Percentiles rank a stretch among this genome's conserved stretches.
Evolutionary conservation across 352 stramenopile genomes (phyloP).

Genomic region (Achlya hypogyna): DNA sequence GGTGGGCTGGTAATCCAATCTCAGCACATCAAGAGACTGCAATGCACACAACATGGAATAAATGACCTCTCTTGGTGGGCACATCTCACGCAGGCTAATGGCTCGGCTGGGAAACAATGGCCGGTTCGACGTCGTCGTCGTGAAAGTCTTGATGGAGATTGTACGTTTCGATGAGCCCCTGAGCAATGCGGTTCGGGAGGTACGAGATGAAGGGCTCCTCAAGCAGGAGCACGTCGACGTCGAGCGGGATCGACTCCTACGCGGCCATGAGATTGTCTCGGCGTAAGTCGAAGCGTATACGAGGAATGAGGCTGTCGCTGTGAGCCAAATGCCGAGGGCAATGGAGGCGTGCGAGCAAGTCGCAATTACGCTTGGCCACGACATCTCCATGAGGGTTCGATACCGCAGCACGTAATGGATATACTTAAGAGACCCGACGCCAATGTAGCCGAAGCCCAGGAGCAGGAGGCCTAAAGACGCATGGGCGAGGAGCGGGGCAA

Average conservation of each 20-base stretch:
- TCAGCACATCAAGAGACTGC: too few relatives aligned
- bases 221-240: constrained; percentile 75
- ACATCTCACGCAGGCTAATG: too few relatives aligned
- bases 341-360: constrained; percentile 73
- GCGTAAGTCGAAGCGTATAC: constrained; percentile 25
- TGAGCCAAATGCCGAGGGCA: constrained; percentile 79
- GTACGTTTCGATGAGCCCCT: constrained; percentile 83
- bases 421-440: constrained; percentile 80
- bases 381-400: constrained; percentile 79
- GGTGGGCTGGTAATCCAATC: too few relatives aligned
- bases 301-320: constrained; percentile 74
- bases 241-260: constrained; percentile 77
- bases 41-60: too few relatives aligned
- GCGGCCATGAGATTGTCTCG: background rate
- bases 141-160: constrained; percentile 62
- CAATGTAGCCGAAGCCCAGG: constrained; percentile 81
- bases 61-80: too few relatives aligned
- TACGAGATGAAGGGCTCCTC: constrained; percentile 74
- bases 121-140: constrained; percentile 29
- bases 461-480: constrained; percentile 44
- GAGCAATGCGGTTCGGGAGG: constrained; percentile 74
- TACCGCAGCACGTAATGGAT: constrained; percentile 87
- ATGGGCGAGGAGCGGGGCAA: background rate
- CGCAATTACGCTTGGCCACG: constrained; percentile 75
- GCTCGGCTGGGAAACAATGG: background rate